Conservation (phyloP, 495 filamentous ascomycete genomes). For the Neurospora africana region DNA sequence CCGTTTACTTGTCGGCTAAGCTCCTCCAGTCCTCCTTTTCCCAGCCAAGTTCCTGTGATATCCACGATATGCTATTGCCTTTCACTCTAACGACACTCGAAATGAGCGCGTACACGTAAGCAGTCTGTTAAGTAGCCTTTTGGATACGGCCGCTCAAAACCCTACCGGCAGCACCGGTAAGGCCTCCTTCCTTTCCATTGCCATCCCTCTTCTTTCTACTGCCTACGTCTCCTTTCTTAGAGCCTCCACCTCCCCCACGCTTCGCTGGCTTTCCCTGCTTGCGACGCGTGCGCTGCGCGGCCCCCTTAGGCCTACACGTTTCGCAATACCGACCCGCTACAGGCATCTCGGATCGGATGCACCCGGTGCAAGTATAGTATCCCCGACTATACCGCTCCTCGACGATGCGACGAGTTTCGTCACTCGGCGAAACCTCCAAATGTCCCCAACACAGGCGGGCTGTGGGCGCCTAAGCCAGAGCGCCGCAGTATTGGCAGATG, state of each 20-base stretch:
- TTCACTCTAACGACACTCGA: not conserved
- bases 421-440: not conserved
- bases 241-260: not conserved
- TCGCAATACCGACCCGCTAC: not conserved
- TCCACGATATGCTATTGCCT: fast-evolving
- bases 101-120: not conserved
- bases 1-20: not conserved
- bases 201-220: not conserved
- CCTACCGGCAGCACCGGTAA: not conserved
- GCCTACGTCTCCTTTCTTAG: not conserved
- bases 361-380: not conserved
- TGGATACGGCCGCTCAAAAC: not conserved
- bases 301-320: not conserved
- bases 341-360: not conserved
- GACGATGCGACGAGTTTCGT: not conserved
- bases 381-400: not conserved
- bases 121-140: not conserved
- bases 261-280: not conserved
- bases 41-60: not conserved
- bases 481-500: not conserved
- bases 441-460: not conserved
- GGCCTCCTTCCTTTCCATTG: not conserved
- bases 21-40: fast-evolving
- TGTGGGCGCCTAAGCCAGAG: not conserved
- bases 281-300: not conserved